Evolutionary conservation across 2,329 filamentous ascomycete species (phyloP).

Genomic region (Paecilomyces fulvus): DNA sequence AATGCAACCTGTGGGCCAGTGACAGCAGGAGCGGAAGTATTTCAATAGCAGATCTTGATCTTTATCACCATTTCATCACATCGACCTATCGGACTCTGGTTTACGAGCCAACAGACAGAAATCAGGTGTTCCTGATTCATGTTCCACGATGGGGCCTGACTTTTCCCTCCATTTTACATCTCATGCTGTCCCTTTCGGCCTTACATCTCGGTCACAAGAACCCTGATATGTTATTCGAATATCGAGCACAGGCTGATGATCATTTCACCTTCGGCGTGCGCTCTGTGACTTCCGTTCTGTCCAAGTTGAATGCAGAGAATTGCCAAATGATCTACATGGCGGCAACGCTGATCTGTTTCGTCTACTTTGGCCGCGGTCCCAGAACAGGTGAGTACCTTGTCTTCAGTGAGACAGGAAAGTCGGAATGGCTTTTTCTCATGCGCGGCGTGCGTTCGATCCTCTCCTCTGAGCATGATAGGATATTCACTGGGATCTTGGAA

Average conservation of each 20-base stretch:
- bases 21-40: conserved; percentile 7
- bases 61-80: conserved; percentile 25
- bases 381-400: conserved; percentile 22
- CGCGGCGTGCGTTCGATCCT: conserved; percentile 19
- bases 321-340: conserved; percentile 27
- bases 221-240: conserved; percentile 11
- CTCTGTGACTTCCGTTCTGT: conserved; percentile 21
- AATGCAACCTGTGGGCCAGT: conserved; percentile 10
- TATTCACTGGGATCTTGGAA: conserved; percentile 19
- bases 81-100: conserved; percentile 17
- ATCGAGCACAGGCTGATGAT: conserved; percentile 19
- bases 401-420: conserved; percentile 19
- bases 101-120: neutral
- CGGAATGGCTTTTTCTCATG: conserved; percentile 26
- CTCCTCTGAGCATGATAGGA: conserved; percentile 6
- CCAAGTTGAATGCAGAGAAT: conserved; percentile 15
- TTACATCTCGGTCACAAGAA: conserved; percentile 18
- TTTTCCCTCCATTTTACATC: conserved; percentile 24
- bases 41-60: conserved; percentile 20
- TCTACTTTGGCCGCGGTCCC: conserved; percentile 26
- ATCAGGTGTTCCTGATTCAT: conserved; percentile 20
- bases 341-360: conserved; percentile 21
- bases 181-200: conserved; percentile 23
- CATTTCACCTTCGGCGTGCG: conserved; percentile 28
- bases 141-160: conserved; percentile 22